phyloP scores from a whole-genome alignment of 1,284 basidiomycete species.

The Naganishia cerealis region DNA sequence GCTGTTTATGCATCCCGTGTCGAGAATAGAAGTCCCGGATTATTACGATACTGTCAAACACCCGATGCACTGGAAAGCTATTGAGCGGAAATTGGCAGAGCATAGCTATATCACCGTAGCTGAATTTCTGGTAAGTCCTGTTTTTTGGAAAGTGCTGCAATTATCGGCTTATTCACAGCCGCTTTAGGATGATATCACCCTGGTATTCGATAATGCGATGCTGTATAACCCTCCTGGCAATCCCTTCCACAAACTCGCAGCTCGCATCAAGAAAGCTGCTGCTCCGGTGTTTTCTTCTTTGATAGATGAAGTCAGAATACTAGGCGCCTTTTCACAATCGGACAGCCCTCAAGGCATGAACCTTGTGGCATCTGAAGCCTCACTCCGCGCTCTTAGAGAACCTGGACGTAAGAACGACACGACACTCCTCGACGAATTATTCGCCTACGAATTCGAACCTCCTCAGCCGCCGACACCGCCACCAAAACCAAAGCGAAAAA shows the following conservation, averaged over 20 bases:
- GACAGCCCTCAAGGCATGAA: constrained; percentile 31
- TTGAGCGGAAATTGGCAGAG: constrained; percentile 73
- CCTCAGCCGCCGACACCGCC: constrained; percentile 61
- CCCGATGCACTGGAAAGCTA: constrained; percentile 86
- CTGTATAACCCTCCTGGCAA: constrained; percentile 73
- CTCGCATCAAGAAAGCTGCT: constrained; percentile 65
- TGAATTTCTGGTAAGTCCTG: constrained; percentile 67
- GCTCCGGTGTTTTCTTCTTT: constrained; percentile 65
- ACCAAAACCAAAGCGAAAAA: constrained; percentile 53
- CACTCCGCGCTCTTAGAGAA: constrained; percentile 63
- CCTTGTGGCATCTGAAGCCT: constrained; percentile 18
- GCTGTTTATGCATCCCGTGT: constrained; percentile 80
- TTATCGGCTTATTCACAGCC: constrained; percentile 10
- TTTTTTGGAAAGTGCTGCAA: constrained; percentile 1
- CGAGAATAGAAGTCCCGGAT: constrained; percentile 75
- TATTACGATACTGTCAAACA: constrained; percentile 83
- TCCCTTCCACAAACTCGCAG: constrained; percentile 70
- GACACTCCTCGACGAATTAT: constrained; percentile 67
- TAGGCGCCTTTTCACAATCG: constrained; percentile 13
- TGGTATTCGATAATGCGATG: constrained; percentile 83
- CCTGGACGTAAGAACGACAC: constrained; percentile 43
- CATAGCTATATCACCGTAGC: constrained; percentile 75
- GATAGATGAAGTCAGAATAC: constrained; percentile 41
- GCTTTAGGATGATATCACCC: constrained; percentile 70
- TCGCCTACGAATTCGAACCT: constrained; percentile 66